phyloP scores from a whole-genome alignment of 1,284 basidiomycete genomes.

The Boletus calvinii region DNA sequence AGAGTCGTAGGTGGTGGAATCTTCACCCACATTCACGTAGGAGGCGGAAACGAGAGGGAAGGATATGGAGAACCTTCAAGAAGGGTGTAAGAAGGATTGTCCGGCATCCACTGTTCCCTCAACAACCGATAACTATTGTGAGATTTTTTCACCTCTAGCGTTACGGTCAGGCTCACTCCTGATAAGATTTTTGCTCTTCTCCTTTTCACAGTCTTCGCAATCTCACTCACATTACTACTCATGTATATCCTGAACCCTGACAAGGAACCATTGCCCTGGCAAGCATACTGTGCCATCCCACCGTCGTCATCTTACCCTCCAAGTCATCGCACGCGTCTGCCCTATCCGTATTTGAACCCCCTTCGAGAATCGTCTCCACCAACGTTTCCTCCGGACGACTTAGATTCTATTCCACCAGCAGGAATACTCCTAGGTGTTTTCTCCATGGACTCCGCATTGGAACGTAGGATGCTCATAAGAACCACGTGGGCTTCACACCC shows the following conservation, averaged over 20 bases:
- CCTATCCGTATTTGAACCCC: conserved; percentile 42
- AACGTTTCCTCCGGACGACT: conserved; percentile 60
- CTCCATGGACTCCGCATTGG: conserved; percentile 82
- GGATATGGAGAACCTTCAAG: conserved; percentile 46
- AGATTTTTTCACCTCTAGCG: conserved; percentile 31
- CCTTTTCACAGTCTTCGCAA: conserved; percentile 69
- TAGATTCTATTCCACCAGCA: conserved; percentile 82
- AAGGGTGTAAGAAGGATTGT: conserved; percentile 56
- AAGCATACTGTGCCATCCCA: conserved; percentile 81
- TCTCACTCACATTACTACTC: conserved; percentile 77
- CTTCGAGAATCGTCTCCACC: conserved; percentile 31
- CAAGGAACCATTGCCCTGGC: conserved; percentile 93
- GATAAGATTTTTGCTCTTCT: conserved; percentile 71
- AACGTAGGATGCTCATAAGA: conserved; percentile 87
- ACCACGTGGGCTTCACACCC: conserved; percentile 88
- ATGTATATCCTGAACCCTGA: conserved; percentile 95
- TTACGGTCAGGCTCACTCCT: conserved; percentile 17
- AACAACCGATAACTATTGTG: conserved; percentile 79
- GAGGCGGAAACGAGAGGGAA: conserved; percentile 39
- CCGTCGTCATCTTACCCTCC: conserved; percentile 46
- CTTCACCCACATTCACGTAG: conserved; percentile 28
- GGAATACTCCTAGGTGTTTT: conserved; percentile 92
- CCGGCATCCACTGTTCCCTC: conserved; percentile 76
- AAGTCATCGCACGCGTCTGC: conserved; percentile 38
- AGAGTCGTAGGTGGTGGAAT: conserved; percentile 51